A percentile compares a stretch with the other conserved stretches of the same genome.
These are phyloP conservation scores for Clausena lansium DNA, from an alignment of 345 rosid species.

Conservation along the genomic window DNA sequence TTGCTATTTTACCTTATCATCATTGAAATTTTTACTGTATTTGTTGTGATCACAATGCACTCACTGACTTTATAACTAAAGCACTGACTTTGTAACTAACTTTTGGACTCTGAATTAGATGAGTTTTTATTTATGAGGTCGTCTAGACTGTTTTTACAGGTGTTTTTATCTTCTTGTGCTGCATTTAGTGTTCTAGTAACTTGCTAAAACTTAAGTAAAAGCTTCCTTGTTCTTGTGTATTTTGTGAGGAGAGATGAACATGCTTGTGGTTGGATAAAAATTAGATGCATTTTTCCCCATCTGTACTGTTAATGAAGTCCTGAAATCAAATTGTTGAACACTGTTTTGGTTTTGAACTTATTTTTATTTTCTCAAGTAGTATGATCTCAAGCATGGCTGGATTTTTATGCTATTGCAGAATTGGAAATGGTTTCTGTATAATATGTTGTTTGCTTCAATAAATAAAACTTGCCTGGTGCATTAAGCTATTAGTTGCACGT, in stretches of 20 bases:
- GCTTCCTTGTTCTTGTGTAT: neutral
- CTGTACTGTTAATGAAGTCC: too few species aligned
- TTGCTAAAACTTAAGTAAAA: neutral
- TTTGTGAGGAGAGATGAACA: neutral
- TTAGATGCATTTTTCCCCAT: neutral
- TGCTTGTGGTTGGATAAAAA: neutral
- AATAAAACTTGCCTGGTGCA: neutral
- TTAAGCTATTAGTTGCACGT: neutral
- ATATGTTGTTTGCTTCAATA: neutral
- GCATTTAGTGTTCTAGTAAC: neutral
- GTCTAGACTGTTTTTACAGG: neutral
- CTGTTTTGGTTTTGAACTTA: neutral
- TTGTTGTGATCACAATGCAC: neutral
- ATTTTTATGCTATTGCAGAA: neutral
- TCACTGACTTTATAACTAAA: neutral
- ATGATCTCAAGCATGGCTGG: neutral
- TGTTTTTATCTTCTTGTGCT: neutral
- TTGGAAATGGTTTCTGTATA: neutral
- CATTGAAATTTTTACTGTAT: neutral
- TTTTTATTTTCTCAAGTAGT: neutral
- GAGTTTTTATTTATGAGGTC: neutral
- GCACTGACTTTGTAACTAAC: neutral
- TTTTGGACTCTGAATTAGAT: neutral
- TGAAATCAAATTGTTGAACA: neutral
- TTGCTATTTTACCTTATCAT: neutral